Evolutionary conservation across 257 asterid genomes (phyloP).

Genomic region (Lycium barbarum): DNA sequence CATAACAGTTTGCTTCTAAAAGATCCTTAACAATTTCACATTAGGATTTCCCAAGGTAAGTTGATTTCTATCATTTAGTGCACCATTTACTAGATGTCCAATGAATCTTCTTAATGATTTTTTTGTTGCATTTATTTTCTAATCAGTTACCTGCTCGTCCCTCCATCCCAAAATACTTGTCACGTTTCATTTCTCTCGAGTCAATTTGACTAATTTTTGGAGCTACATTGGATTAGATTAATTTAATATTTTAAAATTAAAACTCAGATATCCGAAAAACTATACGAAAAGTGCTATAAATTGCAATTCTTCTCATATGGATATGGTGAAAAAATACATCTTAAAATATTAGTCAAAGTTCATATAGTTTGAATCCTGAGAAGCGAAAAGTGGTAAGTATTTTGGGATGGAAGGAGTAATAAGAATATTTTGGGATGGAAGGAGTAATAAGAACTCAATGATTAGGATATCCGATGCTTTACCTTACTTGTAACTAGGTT

Average conservation of each 20-base stretch:
- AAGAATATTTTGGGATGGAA: neutral
- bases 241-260: neutral
- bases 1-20: neutral
- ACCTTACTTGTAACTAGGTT: conserved; percentile 6
- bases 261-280: neutral
- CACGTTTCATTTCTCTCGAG: neutral
- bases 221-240: neutral
- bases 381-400: neutral
- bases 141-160: neutral
- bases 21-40: neutral
- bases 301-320: too few species aligned
- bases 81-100: neutral
- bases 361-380: neutral
- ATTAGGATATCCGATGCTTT: neutral
- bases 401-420: neutral
- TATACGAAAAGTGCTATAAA: neutral
- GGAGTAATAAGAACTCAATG: neutral
- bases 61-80: neutral
- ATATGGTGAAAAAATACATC: neutral
- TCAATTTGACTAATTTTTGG: neutral
- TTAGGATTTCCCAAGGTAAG: neutral
- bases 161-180: neutral
- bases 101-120: neutral
- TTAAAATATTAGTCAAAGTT: neutral
- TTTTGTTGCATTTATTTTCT: neutral